These are phyloP conservation scores for Adansonia gregorii DNA, from an alignment of 441 rosid species.

Conservation along the genomic window DNA sequence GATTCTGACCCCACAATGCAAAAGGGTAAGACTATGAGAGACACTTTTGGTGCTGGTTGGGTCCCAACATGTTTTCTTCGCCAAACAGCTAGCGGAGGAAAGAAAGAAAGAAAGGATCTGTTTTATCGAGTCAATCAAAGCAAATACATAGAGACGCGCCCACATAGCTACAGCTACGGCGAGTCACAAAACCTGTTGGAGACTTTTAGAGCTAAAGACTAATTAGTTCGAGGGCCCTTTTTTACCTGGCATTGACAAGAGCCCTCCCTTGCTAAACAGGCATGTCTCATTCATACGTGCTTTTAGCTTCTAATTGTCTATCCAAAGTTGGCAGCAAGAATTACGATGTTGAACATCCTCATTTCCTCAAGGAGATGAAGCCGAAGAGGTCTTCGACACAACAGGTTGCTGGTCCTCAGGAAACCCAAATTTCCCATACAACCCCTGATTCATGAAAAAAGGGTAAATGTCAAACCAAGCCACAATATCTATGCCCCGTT, in stretches of 20 bases:
- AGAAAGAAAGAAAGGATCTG: slow-evolving; percentile 22
- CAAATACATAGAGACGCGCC: slow-evolving; percentile 21
- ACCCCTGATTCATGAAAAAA: slow-evolving; percentile 24
- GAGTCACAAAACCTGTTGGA: slow-evolving; percentile 24
- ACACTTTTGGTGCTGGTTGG: slow-evolving; percentile 24
- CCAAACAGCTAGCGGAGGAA: slow-evolving; percentile 47
- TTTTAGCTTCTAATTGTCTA: slow-evolving; percentile 24
- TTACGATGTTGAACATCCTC: not conserved
- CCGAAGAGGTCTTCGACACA: slow-evolving; percentile 15
- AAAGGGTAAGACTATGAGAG: not conserved
- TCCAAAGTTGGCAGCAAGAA: not conserved
- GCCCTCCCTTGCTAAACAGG: not conserved
- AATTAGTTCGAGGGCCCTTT: slow-evolving; percentile 21
- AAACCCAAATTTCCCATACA: slow-evolving; percentile 64
- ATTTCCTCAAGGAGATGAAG: slow-evolving; percentile 33
- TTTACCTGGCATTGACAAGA: slow-evolving; percentile 28
- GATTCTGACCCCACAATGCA: slow-evolving; percentile 36
- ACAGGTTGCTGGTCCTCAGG: slow-evolving; percentile 31
- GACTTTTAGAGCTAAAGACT: slow-evolving; percentile 26
- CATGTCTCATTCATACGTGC: slow-evolving; percentile 25
- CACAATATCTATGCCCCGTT: not conserved
- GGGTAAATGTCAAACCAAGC: not conserved
- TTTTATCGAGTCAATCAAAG: slow-evolving; percentile 31
- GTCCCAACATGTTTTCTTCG: slow-evolving; percentile 49
- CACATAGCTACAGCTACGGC: slow-evolving; percentile 20